A percentile compares a stretch with the other conserved stretches of the same genome.
Conservation (phyloP, 768 basidiomycete genomes). For the Mycena filopes region DNA sequence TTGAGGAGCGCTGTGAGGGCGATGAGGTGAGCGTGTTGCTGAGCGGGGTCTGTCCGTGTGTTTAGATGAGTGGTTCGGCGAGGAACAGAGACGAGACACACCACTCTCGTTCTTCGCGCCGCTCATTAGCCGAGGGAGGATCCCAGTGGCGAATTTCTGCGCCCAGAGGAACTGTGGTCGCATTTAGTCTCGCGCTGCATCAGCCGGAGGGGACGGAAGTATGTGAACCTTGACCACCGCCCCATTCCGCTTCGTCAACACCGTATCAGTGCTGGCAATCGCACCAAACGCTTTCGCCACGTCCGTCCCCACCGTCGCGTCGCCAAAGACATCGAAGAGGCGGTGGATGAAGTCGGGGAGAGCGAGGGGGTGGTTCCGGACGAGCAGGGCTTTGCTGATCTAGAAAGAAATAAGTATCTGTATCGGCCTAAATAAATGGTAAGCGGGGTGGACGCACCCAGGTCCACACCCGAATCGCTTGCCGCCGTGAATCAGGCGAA, state of each 20-base stretch:
- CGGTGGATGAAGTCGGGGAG: slow-evolving; percentile 62
- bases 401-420: slow-evolving; percentile 40
- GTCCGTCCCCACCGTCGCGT: slow-evolving; percentile 70
- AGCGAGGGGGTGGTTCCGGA: slow-evolving; percentile 74
- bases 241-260: slow-evolving; percentile 82
- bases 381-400: slow-evolving; percentile 84
- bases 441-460: slow-evolving; percentile 61
- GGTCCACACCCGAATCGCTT: slow-evolving; percentile 69
- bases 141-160: slow-evolving; percentile 77
- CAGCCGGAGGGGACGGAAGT: too few relatives aligned
- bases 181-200: too few relatives aligned
- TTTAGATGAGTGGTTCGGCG: background rate
- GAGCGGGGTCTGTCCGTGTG: slow-evolving; percentile 52
- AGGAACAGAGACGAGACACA: slow-evolving; percentile 43
- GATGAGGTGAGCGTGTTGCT: slow-evolving; percentile 79
- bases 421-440: background rate
- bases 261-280: slow-evolving; percentile 66
- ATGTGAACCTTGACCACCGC: slow-evolving; percentile 77
- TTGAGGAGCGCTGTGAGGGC: slow-evolving; percentile 86
- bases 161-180: slow-evolving; percentile 78
- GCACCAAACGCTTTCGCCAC: slow-evolving; percentile 83
- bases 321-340: slow-evolving; percentile 77
- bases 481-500: slow-evolving; percentile 53
- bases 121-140: slow-evolving; percentile 79
- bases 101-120: slow-evolving; percentile 69